Evolutionary conservation across 768 basidiomycete species (phyloP).

Genomic region (Lepiota brunneoincarnata): DNA sequence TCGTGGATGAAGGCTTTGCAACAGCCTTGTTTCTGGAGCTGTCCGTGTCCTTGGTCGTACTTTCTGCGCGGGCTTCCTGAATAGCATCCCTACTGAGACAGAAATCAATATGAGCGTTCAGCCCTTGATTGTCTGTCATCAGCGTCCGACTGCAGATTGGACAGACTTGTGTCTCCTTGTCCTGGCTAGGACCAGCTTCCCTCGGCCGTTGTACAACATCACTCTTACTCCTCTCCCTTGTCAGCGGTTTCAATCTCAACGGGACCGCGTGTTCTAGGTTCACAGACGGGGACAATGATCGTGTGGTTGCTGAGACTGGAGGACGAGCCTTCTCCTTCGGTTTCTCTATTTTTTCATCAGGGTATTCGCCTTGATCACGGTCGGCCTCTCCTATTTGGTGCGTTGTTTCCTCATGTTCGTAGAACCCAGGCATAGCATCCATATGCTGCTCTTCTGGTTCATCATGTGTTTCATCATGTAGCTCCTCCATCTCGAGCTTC

Average conservation of each 20-base stretch:
- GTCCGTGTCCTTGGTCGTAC: slow-evolving; percentile 19
- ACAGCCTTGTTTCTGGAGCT: background rate
- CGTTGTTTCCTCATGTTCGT: slow-evolving; percentile 48
- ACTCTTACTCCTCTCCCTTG: slow-evolving; percentile 20
- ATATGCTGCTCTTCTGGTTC: slow-evolving; percentile 22
- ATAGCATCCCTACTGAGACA: slow-evolving; percentile 83
- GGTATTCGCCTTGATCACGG: slow-evolving; percentile 18
- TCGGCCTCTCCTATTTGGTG: slow-evolving; percentile 18
- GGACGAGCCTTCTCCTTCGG: slow-evolving; percentile 16
- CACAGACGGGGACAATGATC: slow-evolving; percentile 3
- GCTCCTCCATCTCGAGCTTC: slow-evolving; percentile 23
- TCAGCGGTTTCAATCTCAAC: background rate
- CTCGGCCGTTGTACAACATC: slow-evolving; percentile 14
- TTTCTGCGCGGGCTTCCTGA: slow-evolving; percentile 57
- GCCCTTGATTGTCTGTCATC: slow-evolving; percentile 66
- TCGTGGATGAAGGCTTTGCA: background rate
- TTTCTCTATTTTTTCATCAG: background rate
- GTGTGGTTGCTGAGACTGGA: slow-evolving; percentile 25
- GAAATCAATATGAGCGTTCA: slow-evolving; percentile 89
- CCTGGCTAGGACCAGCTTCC: background rate
- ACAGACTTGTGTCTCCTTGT: slow-evolving; percentile 45
- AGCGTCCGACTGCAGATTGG: slow-evolving; percentile 69
- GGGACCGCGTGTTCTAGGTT: background rate
- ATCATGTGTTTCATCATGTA: slow-evolving; percentile 18
- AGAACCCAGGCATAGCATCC: slow-evolving; percentile 51